phyloP scores from a whole-genome alignment of 1,284 basidiomycete genomes.

The Ustilago lituana region DNA sequence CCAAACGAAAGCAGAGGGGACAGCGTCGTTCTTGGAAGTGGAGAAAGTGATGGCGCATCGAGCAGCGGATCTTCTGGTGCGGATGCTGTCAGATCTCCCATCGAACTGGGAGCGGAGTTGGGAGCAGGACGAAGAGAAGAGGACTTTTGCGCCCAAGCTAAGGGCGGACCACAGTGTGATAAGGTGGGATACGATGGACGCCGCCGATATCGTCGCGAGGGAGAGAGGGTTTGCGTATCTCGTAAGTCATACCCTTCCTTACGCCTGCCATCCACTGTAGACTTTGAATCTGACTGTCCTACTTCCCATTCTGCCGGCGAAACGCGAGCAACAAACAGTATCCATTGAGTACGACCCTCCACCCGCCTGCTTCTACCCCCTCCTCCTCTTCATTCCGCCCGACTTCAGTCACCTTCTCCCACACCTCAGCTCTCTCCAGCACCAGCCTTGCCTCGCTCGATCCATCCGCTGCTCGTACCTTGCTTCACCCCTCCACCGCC shows the following conservation, averaged over 20 bases:
- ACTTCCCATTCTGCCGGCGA: too few species aligned
- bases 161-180: slow-evolving; percentile 27
- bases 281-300: too few species aligned
- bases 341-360: slow-evolving; percentile 35
- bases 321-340: slow-evolving; percentile 6
- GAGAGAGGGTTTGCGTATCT: slow-evolving; percentile 52
- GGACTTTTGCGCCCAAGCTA: slow-evolving; percentile 54
- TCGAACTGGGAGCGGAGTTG: slow-evolving; percentile 68
- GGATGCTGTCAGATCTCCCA: slow-evolving; percentile 76
- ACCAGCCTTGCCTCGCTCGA: background rate
- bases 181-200: slow-evolving; percentile 46
- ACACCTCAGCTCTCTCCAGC: background rate
- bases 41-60: slow-evolving; percentile 74
- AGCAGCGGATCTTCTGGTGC: slow-evolving; percentile 79
- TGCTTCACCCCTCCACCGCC: background rate
- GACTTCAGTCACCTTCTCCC: background rate
- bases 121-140: slow-evolving; percentile 31
- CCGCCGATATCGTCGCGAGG: slow-evolving; percentile 49
- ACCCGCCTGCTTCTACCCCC: slow-evolving; percentile 3
- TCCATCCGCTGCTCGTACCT: background rate
- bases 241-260: slow-evolving; percentile 5
- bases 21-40: slow-evolving; percentile 72
- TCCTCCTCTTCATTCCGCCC: slow-evolving; percentile 2
- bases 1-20: slow-evolving; percentile 34
- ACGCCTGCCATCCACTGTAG: background rate